Base-by-base conservation (phyloP, 441 rosid species). In the Eutrema salsugineum region DNA sequence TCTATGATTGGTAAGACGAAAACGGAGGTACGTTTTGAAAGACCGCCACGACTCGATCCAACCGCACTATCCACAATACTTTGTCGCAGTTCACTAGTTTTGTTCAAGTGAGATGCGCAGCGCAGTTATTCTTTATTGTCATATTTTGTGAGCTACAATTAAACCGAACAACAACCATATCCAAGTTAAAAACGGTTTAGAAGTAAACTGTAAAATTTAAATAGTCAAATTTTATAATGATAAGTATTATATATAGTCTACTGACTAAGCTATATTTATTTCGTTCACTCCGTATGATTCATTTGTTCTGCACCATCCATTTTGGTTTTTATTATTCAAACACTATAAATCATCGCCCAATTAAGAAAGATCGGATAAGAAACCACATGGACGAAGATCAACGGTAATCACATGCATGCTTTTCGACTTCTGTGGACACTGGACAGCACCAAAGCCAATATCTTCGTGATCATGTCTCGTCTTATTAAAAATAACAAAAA, bases 281-380 rank as follows among this genome's bases (percentile, higher is more conserved):
- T 5, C 2, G 11, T 24, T 60, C 24, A 0, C 30, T 12, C 44
- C 19, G 14, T 33, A 28, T 49, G 35, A 49, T 70, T 28, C 36
- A 51, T 47, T 24, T 27, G 19, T 4, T 39, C 2, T 39, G 40
- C 36, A 32, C 67, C 63, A 15, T 36, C 68, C 70, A 27, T 73
- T 38, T 47, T 19, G 50, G n/a, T 44, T 32, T 32, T 54, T 55
- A 42, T 27, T 35, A 53, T 54, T 63, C 22, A 5, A 16, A 72
- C 35, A 65, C 27, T 19, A 17, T 42, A 56, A 32, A 66, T 58
- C 38, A 33, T 49, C 33, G n/a, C n/a, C 35, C 19, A 50, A 51
- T 51, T 43, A 33, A 60, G 60, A n/a, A 67, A 67, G 63, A 67
- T 16, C 17, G 65, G 79, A 75, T 75, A 69, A 75, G 79, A 75